Evolutionary conservation across 257 asterid species (phyloP).

Genomic region (Hygrophila difformis): DNA sequence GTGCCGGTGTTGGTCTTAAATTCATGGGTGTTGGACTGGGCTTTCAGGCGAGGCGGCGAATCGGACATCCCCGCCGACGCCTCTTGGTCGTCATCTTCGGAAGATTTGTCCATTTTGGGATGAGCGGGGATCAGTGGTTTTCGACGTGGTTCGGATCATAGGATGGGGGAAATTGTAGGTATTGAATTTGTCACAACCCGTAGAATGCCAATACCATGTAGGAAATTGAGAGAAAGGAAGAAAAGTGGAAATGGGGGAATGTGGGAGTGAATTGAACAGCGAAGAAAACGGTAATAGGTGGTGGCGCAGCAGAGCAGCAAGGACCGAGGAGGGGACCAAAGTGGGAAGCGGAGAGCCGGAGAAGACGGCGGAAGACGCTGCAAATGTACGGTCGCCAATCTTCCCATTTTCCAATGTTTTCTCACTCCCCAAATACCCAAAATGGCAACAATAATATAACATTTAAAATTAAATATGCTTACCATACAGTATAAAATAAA

Average conservation of each 20-base stretch:
- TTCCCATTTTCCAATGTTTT: background rate
- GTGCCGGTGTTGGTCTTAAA: slow-evolving; percentile 45
- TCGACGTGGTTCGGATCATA: slow-evolving; percentile 2
- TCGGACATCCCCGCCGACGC: slow-evolving; percentile 33
- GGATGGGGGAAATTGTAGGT: slow-evolving; percentile 3
- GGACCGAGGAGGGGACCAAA: background rate
- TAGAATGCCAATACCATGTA: no score
- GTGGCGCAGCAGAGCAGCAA: no score
- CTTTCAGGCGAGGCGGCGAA: slow-evolving; percentile 44
- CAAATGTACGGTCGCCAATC: slow-evolving; percentile 16
- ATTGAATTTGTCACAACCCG: slow-evolving; percentile 10
- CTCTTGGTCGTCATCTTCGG: slow-evolving; percentile 25
- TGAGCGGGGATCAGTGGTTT: background rate
- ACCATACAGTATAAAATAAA: no score
- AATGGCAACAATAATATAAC: no score
- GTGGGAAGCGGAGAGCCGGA: slow-evolving; percentile 13
- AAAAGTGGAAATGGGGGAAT: no score
- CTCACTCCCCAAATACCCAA: no score
- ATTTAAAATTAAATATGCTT: no score
- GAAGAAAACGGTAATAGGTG: no score
- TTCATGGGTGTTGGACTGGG: slow-evolving; percentile 54
- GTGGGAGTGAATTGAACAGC: no score
- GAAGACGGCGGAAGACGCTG: slow-evolving; percentile 26
- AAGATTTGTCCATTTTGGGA: background rate
- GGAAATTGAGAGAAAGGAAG: no score